Evolutionary conservation across 2,329 filamentous ascomycete genomes (phyloP).

Genomic region (Trichophaea hybrida): DNA sequence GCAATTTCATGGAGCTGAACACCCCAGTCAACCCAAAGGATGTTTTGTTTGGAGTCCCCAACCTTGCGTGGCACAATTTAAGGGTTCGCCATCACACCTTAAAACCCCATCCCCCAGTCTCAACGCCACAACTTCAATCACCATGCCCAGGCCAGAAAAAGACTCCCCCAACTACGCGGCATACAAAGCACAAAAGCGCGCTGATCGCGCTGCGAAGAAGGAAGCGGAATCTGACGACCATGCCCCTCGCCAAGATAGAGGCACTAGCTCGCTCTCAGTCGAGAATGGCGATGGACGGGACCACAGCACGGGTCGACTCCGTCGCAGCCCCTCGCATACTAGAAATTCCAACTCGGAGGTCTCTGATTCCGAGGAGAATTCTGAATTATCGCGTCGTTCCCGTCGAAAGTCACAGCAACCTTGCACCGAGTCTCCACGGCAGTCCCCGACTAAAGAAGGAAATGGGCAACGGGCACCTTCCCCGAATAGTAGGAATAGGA

Average conservation of each 20-base stretch:
- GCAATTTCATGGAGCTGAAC: too few relatives aligned
- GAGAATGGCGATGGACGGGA: neutral
- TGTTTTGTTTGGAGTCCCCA: too few relatives aligned
- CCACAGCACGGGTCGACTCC: neutral
- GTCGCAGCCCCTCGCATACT: neutral
- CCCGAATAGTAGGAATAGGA: too few relatives aligned
- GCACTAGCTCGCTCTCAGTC: neutral
- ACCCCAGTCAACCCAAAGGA: too few relatives aligned
- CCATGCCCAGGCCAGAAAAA: conserved; percentile 11
- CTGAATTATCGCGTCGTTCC: neutral
- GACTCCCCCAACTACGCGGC: conserved; percentile 21
- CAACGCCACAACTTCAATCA: neutral
- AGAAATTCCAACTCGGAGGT: neutral
- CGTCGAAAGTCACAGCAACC: too few relatives aligned
- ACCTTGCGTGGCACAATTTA: too few relatives aligned
- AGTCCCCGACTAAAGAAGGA: too few relatives aligned
- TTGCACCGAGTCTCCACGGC: too few relatives aligned
- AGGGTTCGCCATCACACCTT: too few relatives aligned
- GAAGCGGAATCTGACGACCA: neutral
- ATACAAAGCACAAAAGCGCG: conserved; percentile 21
- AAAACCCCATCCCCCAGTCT: too few relatives aligned
- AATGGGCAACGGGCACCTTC: too few relatives aligned
- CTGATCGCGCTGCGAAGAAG: conserved; percentile 6
- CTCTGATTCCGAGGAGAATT: neutral
- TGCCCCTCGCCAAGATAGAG: too few relatives aligned